These are phyloP conservation scores for Fusarium circinatum DNA, from an alignment of 2,329 filamentous ascomycete species.

Conservation along the genomic window DNA sequence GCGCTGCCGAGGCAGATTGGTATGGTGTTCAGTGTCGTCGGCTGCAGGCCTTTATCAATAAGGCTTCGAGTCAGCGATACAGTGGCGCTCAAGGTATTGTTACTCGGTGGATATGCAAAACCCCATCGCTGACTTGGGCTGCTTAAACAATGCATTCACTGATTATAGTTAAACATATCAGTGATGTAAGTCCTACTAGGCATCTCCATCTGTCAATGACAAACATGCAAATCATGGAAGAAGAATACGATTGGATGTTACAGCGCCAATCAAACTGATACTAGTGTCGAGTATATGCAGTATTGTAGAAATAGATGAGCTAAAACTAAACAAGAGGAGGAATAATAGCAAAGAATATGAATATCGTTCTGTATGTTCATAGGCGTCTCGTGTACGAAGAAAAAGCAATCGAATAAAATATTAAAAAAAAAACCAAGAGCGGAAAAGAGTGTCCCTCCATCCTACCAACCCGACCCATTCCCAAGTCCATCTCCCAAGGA, in stretches of 20 bases:
- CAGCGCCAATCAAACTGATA: not conserved
- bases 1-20: slow-evolving; percentile 15
- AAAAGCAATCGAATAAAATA: not conserved
- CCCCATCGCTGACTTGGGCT: not conserved
- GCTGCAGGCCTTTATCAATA: not conserved
- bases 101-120: not conserved
- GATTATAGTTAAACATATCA: not conserved
- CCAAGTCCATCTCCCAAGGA: slow-evolving; percentile 21
- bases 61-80: slow-evolving; percentile 18
- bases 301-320: not conserved
- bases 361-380: not conserved
- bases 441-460: slow-evolving; percentile 28
- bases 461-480: slow-evolving; percentile 23
- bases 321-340: not conserved
- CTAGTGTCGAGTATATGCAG: not conserved
- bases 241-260: not conserved
- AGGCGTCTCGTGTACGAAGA: not conserved
- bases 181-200: slow-evolving; percentile 1
- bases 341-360: not conserved
- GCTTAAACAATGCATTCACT: slow-evolving; percentile 5
- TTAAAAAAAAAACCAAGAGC: not conserved
- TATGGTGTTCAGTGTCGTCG: not conserved
- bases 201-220: slow-evolving; percentile 11
- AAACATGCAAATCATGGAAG: not conserved
- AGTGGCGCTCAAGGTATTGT: not conserved